A percentile compares a stretch with the other conserved stretches of the same genome.
Evolutionary conservation across 768 basidiomycete genomes (phyloP).

Genomic region (Mycena venus): DNA sequence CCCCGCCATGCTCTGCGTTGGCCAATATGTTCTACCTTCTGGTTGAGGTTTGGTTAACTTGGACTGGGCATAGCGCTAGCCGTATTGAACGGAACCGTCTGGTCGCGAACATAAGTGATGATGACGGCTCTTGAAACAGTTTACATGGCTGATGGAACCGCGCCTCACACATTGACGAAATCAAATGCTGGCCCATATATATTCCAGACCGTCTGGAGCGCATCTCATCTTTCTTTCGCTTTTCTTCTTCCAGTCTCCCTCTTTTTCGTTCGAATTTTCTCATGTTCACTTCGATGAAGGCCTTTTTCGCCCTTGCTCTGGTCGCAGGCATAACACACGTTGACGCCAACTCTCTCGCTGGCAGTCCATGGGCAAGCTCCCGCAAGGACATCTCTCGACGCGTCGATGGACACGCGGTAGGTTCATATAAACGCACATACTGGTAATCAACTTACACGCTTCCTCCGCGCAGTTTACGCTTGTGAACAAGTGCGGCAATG

Average conservation of each 20-base stretch:
- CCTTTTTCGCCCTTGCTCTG: background rate
- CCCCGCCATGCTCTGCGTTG: too few species aligned
- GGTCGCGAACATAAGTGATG: too few species aligned
- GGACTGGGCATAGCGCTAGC: too few species aligned
- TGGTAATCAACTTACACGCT: background rate
- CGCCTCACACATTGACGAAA: too few species aligned
- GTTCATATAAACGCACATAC: background rate
- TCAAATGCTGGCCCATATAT: too few species aligned
- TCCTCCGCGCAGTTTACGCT: constrained; percentile 40
- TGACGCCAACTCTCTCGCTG: background rate
- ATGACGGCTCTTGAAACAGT: too few species aligned
- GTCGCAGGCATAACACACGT: background rate
- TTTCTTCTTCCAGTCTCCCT: background rate
- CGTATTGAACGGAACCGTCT: too few species aligned
- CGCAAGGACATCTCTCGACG: background rate
- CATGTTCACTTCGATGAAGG: background rate
- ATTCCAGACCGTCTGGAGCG: background rate
- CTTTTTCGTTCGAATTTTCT: background rate
- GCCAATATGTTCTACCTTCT: too few species aligned
- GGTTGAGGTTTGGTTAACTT: too few species aligned
- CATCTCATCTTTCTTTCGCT: background rate
- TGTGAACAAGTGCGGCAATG: constrained; percentile 48
- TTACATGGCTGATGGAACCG: too few species aligned
- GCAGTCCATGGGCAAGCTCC: background rate
- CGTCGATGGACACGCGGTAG: background rate